phyloP scores from a whole-genome alignment of 2,329 filamentous ascomycete species.

The Aspergillus carbonarius region DNA sequence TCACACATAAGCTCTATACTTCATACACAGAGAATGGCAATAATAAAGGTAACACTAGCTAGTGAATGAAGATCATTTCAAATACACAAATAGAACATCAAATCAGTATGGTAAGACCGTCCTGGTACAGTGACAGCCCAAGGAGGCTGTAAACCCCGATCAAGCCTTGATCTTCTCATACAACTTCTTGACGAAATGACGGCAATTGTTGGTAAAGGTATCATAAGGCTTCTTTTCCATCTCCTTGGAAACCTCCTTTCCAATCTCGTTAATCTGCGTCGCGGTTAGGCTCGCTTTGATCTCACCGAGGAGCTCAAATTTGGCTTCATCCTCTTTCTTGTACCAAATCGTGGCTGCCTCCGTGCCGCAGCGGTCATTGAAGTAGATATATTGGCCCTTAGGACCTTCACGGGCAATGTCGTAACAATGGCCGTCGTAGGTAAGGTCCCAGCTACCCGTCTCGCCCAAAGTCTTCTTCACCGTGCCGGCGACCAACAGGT shows the following conservation, averaged over 20 bases:
- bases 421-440: not conserved
- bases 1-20: too few relatives aligned
- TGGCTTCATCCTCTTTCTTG: not conserved
- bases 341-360: not conserved
- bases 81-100: too few relatives aligned
- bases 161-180: not conserved
- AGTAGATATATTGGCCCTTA: not conserved
- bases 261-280: not conserved
- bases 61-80: too few relatives aligned
- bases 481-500: not conserved
- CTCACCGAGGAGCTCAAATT: not conserved
- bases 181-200: not conserved
- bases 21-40: too few relatives aligned
- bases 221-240: not conserved
- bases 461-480: not conserved
- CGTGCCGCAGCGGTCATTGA: not conserved
- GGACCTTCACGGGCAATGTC: not conserved
- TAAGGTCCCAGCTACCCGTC: not conserved
- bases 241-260: not conserved
- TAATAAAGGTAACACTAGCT: too few relatives aligned
- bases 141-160: not conserved
- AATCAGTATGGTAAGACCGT: too few relatives aligned
- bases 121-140: too few relatives aligned
- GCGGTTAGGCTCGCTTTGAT: not conserved
- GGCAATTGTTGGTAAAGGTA: not conserved